Base-by-base conservation (phyloP, 805 yeast genomes). In the Saccharomycopsis synnaedendra region DNA sequence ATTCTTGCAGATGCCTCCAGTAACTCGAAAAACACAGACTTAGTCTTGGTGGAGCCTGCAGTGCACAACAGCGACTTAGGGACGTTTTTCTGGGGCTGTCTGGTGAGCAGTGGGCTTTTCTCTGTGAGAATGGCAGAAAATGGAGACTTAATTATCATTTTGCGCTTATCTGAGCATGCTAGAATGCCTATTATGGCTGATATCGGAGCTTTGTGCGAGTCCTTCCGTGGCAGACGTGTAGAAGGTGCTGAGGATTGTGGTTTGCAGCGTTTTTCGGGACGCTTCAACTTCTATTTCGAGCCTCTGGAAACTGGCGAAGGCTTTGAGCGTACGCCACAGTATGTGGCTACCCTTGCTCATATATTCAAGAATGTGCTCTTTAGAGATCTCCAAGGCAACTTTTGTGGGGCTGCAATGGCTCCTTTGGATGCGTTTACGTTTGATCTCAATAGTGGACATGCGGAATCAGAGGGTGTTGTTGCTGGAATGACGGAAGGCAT, bases 351-450 rank as follows among this genome's bases (percentile, higher is more conserved):
- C 19, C 30, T 49, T 4, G 52, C 52, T 3, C 41, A 43, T 32
- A 31, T 49, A 35, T 40, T 49, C 42, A 49, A 49, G 35, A 49
- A 49, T 32, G 44, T 49, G 10, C 41, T 49, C 29, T 49, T 49
- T 31, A 37, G 52, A 34, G 50, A 49, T 32, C 19, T 39, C 5
- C 30, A 42, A 6, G 52, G 52, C 5, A 11, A 31, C 4, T 46
- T 49, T 33, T 39, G 43, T 11, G 37, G 28, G 2, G 29, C 11
- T 32, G 8, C 5, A 3, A 41, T 36, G 3, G 36, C 36, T 34
- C 36, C 36, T 34, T 8, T 34, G 10, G n/a, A 9, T n/a, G 36
- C 36, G n/a, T 6, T 11, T 11, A 27, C 9, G 29, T 30, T 19
- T 9, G 7, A 5, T 40, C 11, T 4, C n/a, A 27, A 19, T 34